Base-by-base conservation (phyloP, 2,329 filamentous ascomycete genomes). In the Diaporthe helianthi region DNA sequence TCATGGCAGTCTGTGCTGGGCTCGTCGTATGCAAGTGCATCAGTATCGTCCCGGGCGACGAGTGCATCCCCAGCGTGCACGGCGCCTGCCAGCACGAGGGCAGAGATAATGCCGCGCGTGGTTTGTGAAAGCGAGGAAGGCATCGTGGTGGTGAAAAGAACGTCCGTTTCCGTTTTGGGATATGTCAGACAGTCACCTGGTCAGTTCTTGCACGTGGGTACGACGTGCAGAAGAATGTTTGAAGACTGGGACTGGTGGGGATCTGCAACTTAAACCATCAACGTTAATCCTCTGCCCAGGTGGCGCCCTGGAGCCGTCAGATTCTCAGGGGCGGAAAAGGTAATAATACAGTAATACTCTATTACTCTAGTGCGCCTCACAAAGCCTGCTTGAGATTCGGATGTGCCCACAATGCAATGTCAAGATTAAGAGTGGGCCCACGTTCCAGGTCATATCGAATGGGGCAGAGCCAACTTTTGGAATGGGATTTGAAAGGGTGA, bases 201-300 rank as follows among this genome's bases (percentile, higher is more conserved):
- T n/a, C n/a, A n/a, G n/a, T n/a, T n/a, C 36, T 46, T 10, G 13
- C 55, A 61, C 44, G 44, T 63, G 58, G 58, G 29, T 63, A 49
- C 58, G 44, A 63, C 29, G n/a, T 63, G 58, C 58, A 63, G 58
- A 33, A 63, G 58, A 36, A 63, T 29, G 44, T 63, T 49, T 29
- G 29, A 49, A 63, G 26, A 63, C 29, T 13, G 26, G 58, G 26
- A 63, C 29, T 13, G 26, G 58, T 46, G 58, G 58, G 41, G 58
- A 63, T 63, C 58, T 63, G 58, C 58, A 63, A 63, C 58, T 63
- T 63, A 63, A 63, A 49, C 36, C 58, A 63, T 36, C 44, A 36
- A 63, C n/a, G 26, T 36, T 49, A 49, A 33, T 36, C 29, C 24
- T 49, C 44, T 33, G n/a, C n/a, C n/a, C n/a, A n/a, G n/a, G n/a